Percentiles rank a stretch among this genome's conserved stretches.
phyloP scores from a whole-genome alignment of 768 basidiomycete species.

The Candolleomyces efflorescens region DNA sequence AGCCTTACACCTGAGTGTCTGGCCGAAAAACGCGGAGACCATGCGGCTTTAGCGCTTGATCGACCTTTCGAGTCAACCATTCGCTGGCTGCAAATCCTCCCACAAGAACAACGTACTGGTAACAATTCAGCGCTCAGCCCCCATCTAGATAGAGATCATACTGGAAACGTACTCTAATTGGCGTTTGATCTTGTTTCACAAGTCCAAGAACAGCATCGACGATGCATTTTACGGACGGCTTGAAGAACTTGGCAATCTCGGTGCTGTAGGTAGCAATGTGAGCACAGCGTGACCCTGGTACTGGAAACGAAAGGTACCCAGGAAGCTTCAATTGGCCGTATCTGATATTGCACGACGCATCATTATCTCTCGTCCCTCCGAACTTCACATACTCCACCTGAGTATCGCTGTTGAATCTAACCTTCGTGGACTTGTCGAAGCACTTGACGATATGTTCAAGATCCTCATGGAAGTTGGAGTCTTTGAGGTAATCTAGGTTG shows the following conservation, averaged over 20 bases:
- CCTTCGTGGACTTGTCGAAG: conserved; percentile 46
- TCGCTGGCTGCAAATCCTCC: conserved; percentile 58
- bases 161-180: conserved; percentile 2
- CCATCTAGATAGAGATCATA: too few relatives aligned
- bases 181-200: not conserved
- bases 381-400: conserved; percentile 43
- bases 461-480: conserved; percentile 37
- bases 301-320: conserved; percentile 16
- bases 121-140: too few relatives aligned
- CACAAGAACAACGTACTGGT: conserved; percentile 42
- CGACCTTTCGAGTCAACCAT: conserved; percentile 44
- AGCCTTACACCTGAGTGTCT: conserved; percentile 48
- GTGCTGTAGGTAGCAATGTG: too few relatives aligned
- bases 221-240: conserved; percentile 10
- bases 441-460: conserved; percentile 34
- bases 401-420: conserved; percentile 30
- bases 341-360: conserved; percentile 31
- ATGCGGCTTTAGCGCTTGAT: conserved; percentile 28
- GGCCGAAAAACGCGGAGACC: conserved; percentile 44
- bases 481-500: conserved; percentile 29
- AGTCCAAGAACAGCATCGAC: conserved; percentile 6
- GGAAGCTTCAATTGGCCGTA: conserved; percentile 38
- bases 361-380: conserved; percentile 37
- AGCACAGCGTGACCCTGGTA: too few relatives aligned
- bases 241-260: conserved; percentile 7